Evolutionary conservation across 768 basidiomycete genomes (phyloP), one percentile per base, ranked within the genome.

Genomic region (Dendrothele bispora): DNA sequence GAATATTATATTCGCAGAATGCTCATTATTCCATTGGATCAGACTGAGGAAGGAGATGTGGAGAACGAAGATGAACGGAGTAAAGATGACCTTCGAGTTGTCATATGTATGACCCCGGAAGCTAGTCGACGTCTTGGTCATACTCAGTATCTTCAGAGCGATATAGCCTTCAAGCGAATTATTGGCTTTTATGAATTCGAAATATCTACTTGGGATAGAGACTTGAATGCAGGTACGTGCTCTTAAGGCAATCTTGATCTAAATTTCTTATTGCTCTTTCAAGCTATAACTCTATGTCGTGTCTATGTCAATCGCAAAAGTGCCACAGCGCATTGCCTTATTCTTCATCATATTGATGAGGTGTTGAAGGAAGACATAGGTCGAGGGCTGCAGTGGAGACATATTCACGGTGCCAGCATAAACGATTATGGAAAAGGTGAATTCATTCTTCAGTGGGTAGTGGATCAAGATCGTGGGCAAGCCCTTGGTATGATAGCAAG

Each of bases 1-100:
- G 40, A 52, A 3, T 55, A 54, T 18, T 63, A 63, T 42, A 63
- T 63, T 22, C 50, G 52, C 7, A 25, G 36, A 10, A 50, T 61
- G 4, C 29, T 50, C 30, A 10, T n/a, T 32, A n/a, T n/a, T 10
- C n/a, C 10, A 10, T 32, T 10, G 30, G 30, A n/a, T 32, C 30
- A 10, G n/a, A n/a, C n/a, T 32, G 22, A 11, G 7, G 40, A 41
- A 41, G 11, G 15, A 18, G 5, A 12, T 7, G 20, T 41, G 15
- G 8, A 17, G 17, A 17, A 11, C 11, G 40, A 41, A 11, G 24
- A 41, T 8, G 24, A 11, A 32, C n/a, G 30, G n/a, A 10, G 10
- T 10, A 32, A 10, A 41, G 40, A 17, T 12, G 5, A 6, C 12
- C 27, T 41, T 41, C 40, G 40, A 11, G 15, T 41, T 11, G 22